Evolutionary conservation across 179 eudicot species (phyloP).

Genomic region (Patellifolia procumbens): DNA sequence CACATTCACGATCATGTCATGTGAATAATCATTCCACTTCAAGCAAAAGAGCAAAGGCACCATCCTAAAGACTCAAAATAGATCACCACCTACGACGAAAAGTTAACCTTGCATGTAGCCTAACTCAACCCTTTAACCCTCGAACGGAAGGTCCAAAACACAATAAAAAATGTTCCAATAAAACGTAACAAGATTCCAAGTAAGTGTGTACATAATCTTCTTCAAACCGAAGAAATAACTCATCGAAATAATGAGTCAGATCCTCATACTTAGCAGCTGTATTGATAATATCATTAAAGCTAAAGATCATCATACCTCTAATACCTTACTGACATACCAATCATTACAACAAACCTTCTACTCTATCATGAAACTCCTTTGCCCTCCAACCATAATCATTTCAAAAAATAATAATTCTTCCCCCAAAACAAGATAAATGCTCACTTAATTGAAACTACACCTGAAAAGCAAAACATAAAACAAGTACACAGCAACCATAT

Average conservation of each 20-base stretch:
- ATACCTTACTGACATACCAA: not conserved
- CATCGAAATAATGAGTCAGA: no score
- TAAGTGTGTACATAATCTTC: no score
- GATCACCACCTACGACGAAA: not conserved
- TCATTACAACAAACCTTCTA: not conserved
- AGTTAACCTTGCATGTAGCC: not conserved
- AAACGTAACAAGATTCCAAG: no score
- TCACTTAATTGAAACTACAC: not conserved
- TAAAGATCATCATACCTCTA: not conserved
- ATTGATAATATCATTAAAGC: not conserved
- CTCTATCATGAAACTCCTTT: not conserved
- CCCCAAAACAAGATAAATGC: not conserved
- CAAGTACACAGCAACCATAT: no score
- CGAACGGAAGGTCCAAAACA: not conserved
- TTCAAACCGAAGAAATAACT: no score
- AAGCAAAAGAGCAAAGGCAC: not conserved
- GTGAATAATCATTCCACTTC: slow-evolving; percentile 2
- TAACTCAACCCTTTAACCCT: slow-evolving; percentile 1
- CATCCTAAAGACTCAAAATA: not conserved
- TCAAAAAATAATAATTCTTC: not conserved
- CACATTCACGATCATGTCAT: not conserved
- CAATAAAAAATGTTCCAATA: not conserved
- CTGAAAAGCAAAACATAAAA: not conserved
- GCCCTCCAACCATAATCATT: not conserved
- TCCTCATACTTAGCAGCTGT: not conserved